Evolutionary conservation across 805 yeast species (phyloP).

Genomic region (Cyberlindnera petersonii): DNA sequence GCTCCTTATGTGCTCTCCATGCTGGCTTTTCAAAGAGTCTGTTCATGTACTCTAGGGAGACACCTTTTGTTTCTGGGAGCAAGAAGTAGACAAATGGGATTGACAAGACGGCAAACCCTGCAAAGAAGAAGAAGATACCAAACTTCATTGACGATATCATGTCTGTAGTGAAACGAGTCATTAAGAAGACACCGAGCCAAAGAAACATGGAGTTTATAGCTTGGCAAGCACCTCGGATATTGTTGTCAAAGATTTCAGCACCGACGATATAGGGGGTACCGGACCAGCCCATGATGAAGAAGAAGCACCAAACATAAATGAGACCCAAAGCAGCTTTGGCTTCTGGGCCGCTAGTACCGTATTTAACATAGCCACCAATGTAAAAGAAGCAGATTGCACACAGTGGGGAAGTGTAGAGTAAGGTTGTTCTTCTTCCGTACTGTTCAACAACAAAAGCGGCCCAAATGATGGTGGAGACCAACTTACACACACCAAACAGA

Average conservation of each 20-base stretch:
- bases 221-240: slow-evolving; percentile 41
- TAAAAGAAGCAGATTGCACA: slow-evolving; percentile 44
- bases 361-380: slow-evolving; percentile 42
- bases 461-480: slow-evolving; percentile 41
- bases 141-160: slow-evolving; percentile 41
- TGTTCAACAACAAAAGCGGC: slow-evolving; percentile 42
- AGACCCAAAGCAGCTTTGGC: slow-evolving; percentile 39
- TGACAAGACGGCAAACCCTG: slow-evolving; percentile 22
- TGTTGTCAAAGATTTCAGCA: slow-evolving; percentile 43
- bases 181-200: slow-evolving; percentile 49
- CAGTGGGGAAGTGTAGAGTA: slow-evolving; percentile 35
- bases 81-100: slow-evolving; percentile 39
- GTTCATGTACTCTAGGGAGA: slow-evolving; percentile 44
- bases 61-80: slow-evolving; percentile 44
- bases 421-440: slow-evolving; percentile 41
- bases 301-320: slow-evolving; percentile 38
- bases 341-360: slow-evolving; percentile 37
- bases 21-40: slow-evolving; percentile 20
- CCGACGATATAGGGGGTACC: slow-evolving; percentile 47
- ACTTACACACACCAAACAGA: slow-evolving; percentile 47
- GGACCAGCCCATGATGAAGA: slow-evolving; percentile 43
- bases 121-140: slow-evolving; percentile 40
- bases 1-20: slow-evolving; percentile 21
- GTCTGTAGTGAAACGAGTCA: slow-evolving; percentile 43
- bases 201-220: slow-evolving; percentile 43